Evolutionary conservation across 345 rosid species (phyloP), one percentile per base, ranked within the genome.

Genomic region (Acer yangbiense): DNA sequence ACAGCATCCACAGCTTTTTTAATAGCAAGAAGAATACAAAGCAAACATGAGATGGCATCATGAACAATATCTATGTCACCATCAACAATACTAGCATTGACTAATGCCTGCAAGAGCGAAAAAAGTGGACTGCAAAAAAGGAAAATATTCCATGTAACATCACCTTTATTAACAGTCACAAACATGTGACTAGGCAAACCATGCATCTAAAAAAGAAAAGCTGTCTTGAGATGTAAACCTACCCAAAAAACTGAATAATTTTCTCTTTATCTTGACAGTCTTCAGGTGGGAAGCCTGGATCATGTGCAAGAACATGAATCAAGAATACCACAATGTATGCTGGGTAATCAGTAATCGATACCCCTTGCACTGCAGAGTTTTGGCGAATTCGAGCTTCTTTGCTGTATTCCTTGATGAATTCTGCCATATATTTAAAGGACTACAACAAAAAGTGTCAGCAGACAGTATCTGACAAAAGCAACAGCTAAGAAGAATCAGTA

Each of bases 271-370:
- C 98, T 82, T 69, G 79, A 84, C 89, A 93, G 65, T 83, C 92
- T 75, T 90, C 88, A 52, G 86, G 80, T 76, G 96, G 98, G 81
- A 93, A 95, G 65, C 67, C 85, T 58, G 79, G 71, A 60, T 90
- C 94, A 77, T 91, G 97, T 39, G 93, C 97, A 81, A 95, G 96
- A 83, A 93, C 83, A 81, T 95, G 94, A 77, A 95, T 83, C 82
- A 95, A 89, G 89, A 83, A 92, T 48, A 91, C 91, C 80, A 91
- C 89, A 63, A 89, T 79, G 73, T 92, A 93, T 29, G 89, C 92
- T 58, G 99, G 98, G 80, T 79, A 83, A 67, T 87, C 89, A 79
- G 91, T 81, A 79, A 84, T 69, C 41, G 91, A 78, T 62, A 80
- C 88, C 77, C 89, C 87, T 82, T 83, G 72, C 75, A 68, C 79